phyloP scores from a whole-genome alignment of 2,329 filamentous ascomycete species.

The Alternaria postmessia region DNA sequence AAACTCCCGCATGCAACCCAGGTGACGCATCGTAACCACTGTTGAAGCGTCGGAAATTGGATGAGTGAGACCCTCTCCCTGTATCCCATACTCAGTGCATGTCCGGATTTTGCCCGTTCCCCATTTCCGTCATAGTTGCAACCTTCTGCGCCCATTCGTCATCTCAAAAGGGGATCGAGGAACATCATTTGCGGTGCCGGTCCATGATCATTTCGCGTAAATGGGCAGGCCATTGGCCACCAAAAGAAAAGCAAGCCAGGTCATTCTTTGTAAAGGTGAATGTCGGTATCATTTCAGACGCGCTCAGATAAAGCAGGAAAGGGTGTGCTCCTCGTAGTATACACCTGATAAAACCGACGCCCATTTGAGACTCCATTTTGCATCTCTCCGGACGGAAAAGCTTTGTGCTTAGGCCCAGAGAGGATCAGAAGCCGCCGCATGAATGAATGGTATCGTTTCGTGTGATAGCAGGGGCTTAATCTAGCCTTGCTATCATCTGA shows the following conservation, averaged over 20 bases:
- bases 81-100: constrained; percentile 37
- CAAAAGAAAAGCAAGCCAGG: constrained; percentile 45
- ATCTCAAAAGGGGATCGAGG: constrained; percentile 40
- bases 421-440: constrained; percentile 47
- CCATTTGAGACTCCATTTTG: constrained; percentile 48
- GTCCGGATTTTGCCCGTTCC: constrained; percentile 44
- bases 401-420: constrained; percentile 42
- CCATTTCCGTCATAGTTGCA: constrained; percentile 38
- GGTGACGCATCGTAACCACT: constrained; percentile 39
- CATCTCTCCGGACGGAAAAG: constrained; percentile 43
- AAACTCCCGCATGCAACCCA: constrained; percentile 50
- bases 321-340: constrained; percentile 47
- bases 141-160: constrained; percentile 38
- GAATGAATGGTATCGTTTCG: constrained; percentile 54
- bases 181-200: constrained; percentile 46
- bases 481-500: constrained; percentile 97
- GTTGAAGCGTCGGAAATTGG: constrained; percentile 32
- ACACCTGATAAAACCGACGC: constrained; percentile 45
- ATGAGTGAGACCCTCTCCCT: constrained; percentile 36
- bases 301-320: constrained; percentile 48
- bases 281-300: constrained; percentile 51
- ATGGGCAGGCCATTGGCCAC: constrained; percentile 36
- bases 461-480: constrained; percentile 63
- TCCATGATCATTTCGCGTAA: constrained; percentile 37
- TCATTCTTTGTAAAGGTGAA: constrained; percentile 46